These are phyloP conservation scores for Fusarium nurragi DNA, from an alignment of 2,329 filamentous ascomycete species.

Conservation along the genomic window DNA sequence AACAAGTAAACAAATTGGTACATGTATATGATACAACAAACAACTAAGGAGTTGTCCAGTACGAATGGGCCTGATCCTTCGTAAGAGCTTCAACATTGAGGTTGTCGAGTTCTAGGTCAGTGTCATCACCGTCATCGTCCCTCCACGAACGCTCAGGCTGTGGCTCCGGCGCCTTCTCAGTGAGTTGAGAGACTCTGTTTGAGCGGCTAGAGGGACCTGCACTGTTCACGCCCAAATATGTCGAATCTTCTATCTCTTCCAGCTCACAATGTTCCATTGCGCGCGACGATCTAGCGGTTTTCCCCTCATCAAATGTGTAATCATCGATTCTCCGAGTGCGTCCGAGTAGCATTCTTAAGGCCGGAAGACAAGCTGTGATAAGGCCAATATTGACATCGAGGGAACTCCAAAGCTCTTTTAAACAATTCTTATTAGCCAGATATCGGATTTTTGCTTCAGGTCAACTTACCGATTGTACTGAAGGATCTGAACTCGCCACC, in stretches of 20 bases:
- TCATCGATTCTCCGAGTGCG: conserved; percentile 3
- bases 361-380: conserved; percentile 26
- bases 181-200: background rate
- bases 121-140: conserved; percentile 13
- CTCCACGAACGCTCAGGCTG: conserved; percentile 8
- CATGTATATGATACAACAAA: background rate
- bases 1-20: background rate
- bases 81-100: conserved; percentile 21
- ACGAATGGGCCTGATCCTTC: conserved; percentile 25
- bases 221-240: conserved; percentile 12
- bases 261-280: conserved; percentile 21
- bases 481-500: conserved; percentile 18
- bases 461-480: background rate
- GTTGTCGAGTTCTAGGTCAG: conserved; percentile 17
- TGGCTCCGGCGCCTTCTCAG: background rate
- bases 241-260: conserved; percentile 22
- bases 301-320: conserved; percentile 20
- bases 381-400: conserved; percentile 34
- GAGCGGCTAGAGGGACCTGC: conserved; percentile 11
- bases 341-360: conserved; percentile 22
- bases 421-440: background rate
- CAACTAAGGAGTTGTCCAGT: conserved; percentile 18
- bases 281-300: conserved; percentile 14
- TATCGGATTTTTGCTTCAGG: background rate
- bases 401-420: conserved; percentile 30